phyloP scores from a whole-genome alignment of 257 asterid genomes.

The Rehmannia glutinosa region DNA sequence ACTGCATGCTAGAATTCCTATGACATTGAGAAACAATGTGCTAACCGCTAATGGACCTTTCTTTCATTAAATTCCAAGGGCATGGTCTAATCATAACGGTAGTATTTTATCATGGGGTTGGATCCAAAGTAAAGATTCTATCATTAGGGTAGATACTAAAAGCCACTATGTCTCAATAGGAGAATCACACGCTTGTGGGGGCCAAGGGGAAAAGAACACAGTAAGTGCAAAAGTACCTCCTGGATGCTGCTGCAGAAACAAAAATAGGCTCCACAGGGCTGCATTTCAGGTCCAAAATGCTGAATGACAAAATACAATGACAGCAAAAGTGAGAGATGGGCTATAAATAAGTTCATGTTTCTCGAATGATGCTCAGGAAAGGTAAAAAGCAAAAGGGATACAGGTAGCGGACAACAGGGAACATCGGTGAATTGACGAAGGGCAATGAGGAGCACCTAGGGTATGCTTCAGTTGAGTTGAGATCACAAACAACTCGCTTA shows the following conservation, averaged over 20 bases:
- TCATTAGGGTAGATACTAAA: constrained; percentile 1
- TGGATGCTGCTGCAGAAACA: constrained; percentile 95
- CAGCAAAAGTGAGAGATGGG: constrained; percentile 9
- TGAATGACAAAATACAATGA: constrained; percentile 30
- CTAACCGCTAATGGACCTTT: too few relatives aligned
- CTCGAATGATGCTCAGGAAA: constrained; percentile 13
- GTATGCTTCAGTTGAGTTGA: constrained; percentile 60
- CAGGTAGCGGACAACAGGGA: too few relatives aligned
- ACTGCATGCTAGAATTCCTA: too few relatives aligned
- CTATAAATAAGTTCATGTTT: constrained; percentile 1
- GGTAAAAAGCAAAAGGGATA: not conserved
- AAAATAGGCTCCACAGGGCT: constrained; percentile 99
- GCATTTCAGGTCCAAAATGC: constrained; percentile 95
- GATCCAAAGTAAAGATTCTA: constrained; percentile 18
- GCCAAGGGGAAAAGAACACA: constrained; percentile 3
- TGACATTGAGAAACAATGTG: too few relatives aligned
- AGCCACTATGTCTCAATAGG: not conserved
- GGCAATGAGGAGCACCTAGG: constrained; percentile 54
- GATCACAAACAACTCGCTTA: constrained; percentile 95
- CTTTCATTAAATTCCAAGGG: too few relatives aligned
- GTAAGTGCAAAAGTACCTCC: constrained; percentile 45
- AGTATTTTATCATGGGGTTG: too few relatives aligned
- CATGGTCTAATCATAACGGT: too few relatives aligned
- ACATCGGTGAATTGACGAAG: constrained; percentile 7
- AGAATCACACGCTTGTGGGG: not conserved